Evolutionary conservation across 169 alveolate species (phyloP).

Genomic region (Toxoplasma gondii): DNA sequence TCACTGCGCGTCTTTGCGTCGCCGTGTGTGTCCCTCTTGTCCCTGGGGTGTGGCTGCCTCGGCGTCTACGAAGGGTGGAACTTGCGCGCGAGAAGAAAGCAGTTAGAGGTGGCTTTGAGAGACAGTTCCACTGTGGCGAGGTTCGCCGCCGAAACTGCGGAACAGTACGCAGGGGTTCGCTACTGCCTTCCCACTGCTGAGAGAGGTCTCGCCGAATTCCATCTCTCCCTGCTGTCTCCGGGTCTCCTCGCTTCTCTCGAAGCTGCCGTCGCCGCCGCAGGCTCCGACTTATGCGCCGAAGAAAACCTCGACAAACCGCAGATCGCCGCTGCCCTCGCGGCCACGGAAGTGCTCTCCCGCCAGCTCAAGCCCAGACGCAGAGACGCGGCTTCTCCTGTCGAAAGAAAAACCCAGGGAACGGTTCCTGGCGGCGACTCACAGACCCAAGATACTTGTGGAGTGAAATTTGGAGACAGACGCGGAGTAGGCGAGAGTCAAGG

Average conservation of each 20-base stretch:
- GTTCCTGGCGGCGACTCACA: no score
- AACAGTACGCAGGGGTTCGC: neutral
- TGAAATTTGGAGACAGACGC: no score
- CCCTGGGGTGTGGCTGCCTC: neutral
- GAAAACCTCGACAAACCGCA: neutral
- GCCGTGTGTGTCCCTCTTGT: conserved; percentile 10
- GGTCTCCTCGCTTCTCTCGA: neutral
- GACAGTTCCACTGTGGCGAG: neutral
- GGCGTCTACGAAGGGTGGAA: conserved; percentile 3
- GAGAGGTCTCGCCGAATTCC: neutral
- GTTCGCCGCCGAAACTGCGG: neutral
- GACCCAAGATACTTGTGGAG: no score
- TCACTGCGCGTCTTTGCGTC: neutral
- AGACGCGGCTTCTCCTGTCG: no score
- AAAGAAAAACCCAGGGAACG: no score
- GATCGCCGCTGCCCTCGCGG: conserved; percentile 21
- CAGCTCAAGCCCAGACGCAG: neutral
- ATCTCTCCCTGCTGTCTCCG: neutral
- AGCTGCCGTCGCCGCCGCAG: conserved; percentile 25
- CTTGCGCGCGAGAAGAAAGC: neutral
- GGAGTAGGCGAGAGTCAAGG: neutral
- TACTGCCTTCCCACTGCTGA: neutral
- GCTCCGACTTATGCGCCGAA: neutral
- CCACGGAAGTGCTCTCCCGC: neutral
- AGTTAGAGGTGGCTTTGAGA: neutral